phyloP scores from a whole-genome alignment of 116 monocot genomes.

The Thalassia testudinum region DNA sequence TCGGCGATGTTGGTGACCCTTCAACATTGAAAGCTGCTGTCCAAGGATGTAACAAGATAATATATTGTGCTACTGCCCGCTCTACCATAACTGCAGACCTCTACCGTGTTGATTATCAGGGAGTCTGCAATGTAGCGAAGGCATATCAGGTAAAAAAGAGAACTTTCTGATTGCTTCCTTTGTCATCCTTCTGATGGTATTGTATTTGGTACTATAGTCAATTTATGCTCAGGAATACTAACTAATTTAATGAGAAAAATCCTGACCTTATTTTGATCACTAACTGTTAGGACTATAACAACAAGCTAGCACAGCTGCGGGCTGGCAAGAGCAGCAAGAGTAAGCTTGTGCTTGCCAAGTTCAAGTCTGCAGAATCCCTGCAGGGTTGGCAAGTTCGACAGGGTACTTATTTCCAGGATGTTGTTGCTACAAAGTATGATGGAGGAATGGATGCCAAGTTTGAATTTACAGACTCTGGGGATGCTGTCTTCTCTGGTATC shows the following conservation, averaged over 20 bases:
- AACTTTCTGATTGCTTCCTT: neutral
- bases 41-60: constrained; percentile 80
- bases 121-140: constrained; percentile 73
- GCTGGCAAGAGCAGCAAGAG: constrained; percentile 99
- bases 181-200: neutral
- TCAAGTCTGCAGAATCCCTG: constrained; percentile 52
- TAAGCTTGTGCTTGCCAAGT: constrained; percentile 90
- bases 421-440: constrained; percentile 61
- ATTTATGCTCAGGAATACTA: neutral
- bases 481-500: constrained; percentile 83
- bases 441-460: constrained; percentile 89
- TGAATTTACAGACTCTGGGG: constrained; percentile 53
- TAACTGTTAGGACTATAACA: constrained; percentile 62
- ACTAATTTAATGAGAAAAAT: neutral
- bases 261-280: neutral
- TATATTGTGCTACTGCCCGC: constrained; percentile 94
- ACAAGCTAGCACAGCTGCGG: constrained; percentile 79
- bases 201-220: neutral
- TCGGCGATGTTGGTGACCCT: constrained; percentile 88
- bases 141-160: constrained; percentile 63
- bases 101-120: constrained; percentile 78
- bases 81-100: constrained; percentile 91
- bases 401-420: constrained; percentile 81
- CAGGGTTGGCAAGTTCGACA: constrained; percentile 76
- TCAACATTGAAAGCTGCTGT: constrained; percentile 57